Conservation (phyloP, 2,329 filamentous ascomycete genomes). For the Westerdykella aurantiaca region DNA sequence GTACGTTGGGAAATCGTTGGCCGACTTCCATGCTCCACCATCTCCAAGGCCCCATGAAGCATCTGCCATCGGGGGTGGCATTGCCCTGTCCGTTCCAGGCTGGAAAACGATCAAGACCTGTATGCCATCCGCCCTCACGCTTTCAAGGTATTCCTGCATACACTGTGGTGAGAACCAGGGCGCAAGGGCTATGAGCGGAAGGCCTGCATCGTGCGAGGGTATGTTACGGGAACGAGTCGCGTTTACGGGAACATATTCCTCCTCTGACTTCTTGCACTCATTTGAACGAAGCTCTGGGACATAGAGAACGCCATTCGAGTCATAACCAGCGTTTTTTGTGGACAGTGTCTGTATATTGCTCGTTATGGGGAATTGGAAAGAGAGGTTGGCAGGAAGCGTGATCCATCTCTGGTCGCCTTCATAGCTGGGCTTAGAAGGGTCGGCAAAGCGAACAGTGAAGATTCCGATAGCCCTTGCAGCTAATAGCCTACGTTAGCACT, state of each 20-base stretch:
- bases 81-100: slow-evolving; percentile 43
- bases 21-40: slow-evolving; percentile 62
- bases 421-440: slow-evolving; percentile 23
- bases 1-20: slow-evolving; percentile 75
- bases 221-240: slow-evolving; percentile 69
- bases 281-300: slow-evolving; percentile 64
- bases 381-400: slow-evolving; percentile 23
- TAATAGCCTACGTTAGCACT: slow-evolving; percentile 6
- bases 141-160: slow-evolving; percentile 63
- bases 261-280: slow-evolving; percentile 58
- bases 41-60: slow-evolving; percentile 66
- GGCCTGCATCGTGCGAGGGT: slow-evolving; percentile 51
- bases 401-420: slow-evolving; percentile 25
- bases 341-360: slow-evolving; percentile 71
- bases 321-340: slow-evolving; percentile 54
- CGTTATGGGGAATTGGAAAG: slow-evolving; percentile 36
- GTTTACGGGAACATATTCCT: slow-evolving; percentile 65
- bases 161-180: slow-evolving; percentile 78
- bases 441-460: slow-evolving; percentile 35
- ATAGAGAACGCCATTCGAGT: slow-evolving; percentile 75
- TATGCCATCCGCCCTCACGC: slow-evolving; percentile 53
- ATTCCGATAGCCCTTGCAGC: slow-evolving; percentile 32
- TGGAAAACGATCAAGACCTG: slow-evolving; percentile 55
- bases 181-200: slow-evolving; percentile 72
- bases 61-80: slow-evolving; percentile 62